Percentiles rank a stretch among this genome's conserved stretches.
Conservation (phyloP, 345 rosid genomes). For the Orychophragmus violaceus region DNA sequence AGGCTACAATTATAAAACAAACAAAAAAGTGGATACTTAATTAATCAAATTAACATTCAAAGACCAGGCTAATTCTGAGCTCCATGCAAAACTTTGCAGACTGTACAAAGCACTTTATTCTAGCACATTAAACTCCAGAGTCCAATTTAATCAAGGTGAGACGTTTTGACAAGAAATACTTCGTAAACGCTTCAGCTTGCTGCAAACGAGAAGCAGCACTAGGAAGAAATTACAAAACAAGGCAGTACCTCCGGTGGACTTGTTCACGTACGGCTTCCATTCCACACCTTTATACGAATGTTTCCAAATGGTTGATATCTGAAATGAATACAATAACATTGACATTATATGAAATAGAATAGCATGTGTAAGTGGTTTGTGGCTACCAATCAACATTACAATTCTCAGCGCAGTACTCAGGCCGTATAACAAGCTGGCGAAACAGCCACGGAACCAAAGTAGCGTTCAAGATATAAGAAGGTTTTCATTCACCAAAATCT, state of each 20-base stretch:
- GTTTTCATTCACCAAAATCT: not conserved
- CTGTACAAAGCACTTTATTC: not conserved
- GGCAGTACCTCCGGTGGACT: slow-evolving; percentile 63
- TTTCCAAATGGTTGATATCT: slow-evolving; percentile 92
- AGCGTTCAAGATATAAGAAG: not conserved
- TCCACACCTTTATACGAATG: slow-evolving; percentile 65
- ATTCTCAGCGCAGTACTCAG: not conserved
- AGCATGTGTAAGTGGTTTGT: not conserved
- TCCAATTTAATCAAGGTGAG: not conserved
- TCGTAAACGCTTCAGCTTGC: not conserved
- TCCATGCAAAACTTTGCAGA: not conserved
- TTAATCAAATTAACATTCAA: not conserved
- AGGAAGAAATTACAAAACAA: not conserved
- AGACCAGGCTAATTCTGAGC: not conserved
- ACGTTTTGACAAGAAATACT: not conserved
- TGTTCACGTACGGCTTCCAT: slow-evolving; percentile 75
- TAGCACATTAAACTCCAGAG: not conserved
- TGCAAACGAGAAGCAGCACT: not conserved
- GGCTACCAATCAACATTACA: not conserved
- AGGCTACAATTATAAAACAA: slow-evolving; percentile 37
- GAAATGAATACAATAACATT: slow-evolving; percentile 17
- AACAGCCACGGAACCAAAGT: slow-evolving; percentile 5
- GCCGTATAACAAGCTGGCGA: not conserved
- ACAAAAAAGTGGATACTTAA: not conserved
- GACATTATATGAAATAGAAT: not conserved